Conservation (phyloP, 257 asterid species). For the Fraxinus excelsior region DNA sequence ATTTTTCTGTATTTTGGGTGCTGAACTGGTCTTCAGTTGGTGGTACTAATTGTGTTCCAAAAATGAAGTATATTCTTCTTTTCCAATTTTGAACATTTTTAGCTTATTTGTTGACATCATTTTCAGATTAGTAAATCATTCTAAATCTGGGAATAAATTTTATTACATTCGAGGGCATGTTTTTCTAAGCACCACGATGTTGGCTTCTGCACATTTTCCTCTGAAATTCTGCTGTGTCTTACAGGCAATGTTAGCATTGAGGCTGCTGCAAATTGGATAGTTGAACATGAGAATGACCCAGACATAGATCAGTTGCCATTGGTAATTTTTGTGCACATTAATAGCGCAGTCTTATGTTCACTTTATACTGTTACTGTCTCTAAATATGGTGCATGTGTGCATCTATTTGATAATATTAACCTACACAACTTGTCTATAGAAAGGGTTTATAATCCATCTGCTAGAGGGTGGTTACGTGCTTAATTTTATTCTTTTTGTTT, state of each 20-base stretch:
- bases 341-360: conserved; percentile 7
- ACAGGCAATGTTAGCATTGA: conserved; percentile 78
- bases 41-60: neutral
- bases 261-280: conserved; percentile 91
- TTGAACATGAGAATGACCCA: conserved; percentile 87
- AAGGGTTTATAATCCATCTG: neutral
- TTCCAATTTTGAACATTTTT: neutral
- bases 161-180: neutral
- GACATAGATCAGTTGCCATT: conserved; percentile 82
- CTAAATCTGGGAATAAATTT: neutral
- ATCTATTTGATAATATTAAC: conserved; percentile 11
- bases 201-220: neutral
- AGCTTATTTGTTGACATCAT: neutral
- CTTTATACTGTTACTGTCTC: neutral
- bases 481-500: neutral
- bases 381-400: neutral
- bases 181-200: neutral
- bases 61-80: neutral
- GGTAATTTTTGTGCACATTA: conserved; percentile 42
- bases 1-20: neutral
- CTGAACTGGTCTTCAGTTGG: neutral
- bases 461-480: neutral
- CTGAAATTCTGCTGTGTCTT: conserved; percentile 20
- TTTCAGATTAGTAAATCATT: neutral
- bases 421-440: neutral